phyloP scores from a whole-genome alignment of 2,329 filamentous ascomycete species.

The Bipolaris cookei region DNA sequence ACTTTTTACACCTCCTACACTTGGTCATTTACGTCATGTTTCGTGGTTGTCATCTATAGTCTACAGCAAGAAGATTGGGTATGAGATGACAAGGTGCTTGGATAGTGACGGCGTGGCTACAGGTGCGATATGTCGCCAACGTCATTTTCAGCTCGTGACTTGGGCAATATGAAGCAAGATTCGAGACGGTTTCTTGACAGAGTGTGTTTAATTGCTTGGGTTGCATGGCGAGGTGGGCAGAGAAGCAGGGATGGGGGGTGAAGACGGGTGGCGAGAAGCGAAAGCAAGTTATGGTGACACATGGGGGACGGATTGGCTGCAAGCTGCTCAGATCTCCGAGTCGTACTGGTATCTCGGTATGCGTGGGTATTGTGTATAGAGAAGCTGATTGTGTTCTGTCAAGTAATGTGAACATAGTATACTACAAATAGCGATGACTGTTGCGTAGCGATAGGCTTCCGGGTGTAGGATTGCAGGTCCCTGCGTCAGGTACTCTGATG shows the following conservation, averaged over 20 bases:
- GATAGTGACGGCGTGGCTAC: slow-evolving; percentile 10
- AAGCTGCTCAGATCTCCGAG: neutral
- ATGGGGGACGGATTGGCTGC: neutral
- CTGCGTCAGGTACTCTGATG: slow-evolving; percentile 23
- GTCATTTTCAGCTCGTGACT: slow-evolving; percentile 7
- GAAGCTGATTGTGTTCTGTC: no score
- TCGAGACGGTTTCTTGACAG: slow-evolving; percentile 8
- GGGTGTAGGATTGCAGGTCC: slow-evolving; percentile 12
- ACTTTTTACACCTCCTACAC: neutral
- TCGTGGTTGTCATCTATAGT: slow-evolving; percentile 12
- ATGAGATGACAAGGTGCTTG: slow-evolving; percentile 12
- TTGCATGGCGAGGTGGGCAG: slow-evolving; percentile 6
- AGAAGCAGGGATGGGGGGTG: slow-evolving; percentile 15
- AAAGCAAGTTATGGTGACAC: slow-evolving; percentile 9
- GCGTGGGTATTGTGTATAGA: no score
- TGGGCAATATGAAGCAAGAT: neutral
- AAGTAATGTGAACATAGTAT: no score
- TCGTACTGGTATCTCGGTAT: no score
- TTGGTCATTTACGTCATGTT: slow-evolving; percentile 34
- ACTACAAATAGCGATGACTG: no score
- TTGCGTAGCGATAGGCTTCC: neutral
- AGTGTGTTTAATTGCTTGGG: slow-evolving; percentile 10
- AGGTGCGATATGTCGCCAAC: neutral
- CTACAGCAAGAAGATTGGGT: slow-evolving; percentile 15
- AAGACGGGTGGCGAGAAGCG: slow-evolving; percentile 1